These are phyloP conservation scores for Hippophae gyantsensis DNA, from an alignment of 306 rosid genomes.

Conservation along the genomic window DNA sequence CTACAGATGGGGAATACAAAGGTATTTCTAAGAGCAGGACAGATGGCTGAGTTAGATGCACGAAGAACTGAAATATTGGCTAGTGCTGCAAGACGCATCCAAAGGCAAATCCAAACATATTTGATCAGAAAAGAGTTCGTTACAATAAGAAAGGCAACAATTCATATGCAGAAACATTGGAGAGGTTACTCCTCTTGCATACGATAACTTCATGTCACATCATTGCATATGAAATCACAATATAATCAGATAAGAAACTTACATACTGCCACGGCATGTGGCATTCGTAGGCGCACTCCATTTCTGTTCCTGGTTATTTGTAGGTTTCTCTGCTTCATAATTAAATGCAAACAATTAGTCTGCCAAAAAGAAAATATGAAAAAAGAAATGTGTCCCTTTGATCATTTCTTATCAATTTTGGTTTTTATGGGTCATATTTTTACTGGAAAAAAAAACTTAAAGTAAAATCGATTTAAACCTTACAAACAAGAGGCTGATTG, in stretches of 20 bases:
- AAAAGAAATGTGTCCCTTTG: too few relatives aligned
- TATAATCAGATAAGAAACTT: not conserved
- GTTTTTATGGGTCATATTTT: too few relatives aligned
- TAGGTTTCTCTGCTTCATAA: not conserved
- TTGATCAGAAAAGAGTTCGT: slow-evolving; percentile 65
- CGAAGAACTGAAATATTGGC: slow-evolving; percentile 76
- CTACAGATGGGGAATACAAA: slow-evolving; percentile 73
- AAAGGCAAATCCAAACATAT: slow-evolving; percentile 70
- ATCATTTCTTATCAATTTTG: too few relatives aligned
- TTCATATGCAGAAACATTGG: slow-evolving; percentile 60
- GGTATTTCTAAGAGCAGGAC: slow-evolving; percentile 87
- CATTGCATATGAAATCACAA: not conserved
- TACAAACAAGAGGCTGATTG: too few relatives aligned
- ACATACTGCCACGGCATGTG: not conserved
- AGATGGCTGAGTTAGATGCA: slow-evolving; percentile 89
- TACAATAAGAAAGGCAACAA: slow-evolving; percentile 44
- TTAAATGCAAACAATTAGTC: too few relatives aligned
- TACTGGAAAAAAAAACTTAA: too few relatives aligned
- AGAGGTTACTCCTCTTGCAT: slow-evolving; percentile 41
- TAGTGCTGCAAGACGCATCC: slow-evolving; percentile 57
- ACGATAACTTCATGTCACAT: not conserved
- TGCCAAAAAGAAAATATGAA: too few relatives aligned
- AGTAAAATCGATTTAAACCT: too few relatives aligned
- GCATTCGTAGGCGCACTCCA: not conserved
- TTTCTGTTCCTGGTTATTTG: not conserved